Evolutionary conservation across 805 yeast species (phyloP).

Genomic region (Yamadazyma phyllophila): DNA sequence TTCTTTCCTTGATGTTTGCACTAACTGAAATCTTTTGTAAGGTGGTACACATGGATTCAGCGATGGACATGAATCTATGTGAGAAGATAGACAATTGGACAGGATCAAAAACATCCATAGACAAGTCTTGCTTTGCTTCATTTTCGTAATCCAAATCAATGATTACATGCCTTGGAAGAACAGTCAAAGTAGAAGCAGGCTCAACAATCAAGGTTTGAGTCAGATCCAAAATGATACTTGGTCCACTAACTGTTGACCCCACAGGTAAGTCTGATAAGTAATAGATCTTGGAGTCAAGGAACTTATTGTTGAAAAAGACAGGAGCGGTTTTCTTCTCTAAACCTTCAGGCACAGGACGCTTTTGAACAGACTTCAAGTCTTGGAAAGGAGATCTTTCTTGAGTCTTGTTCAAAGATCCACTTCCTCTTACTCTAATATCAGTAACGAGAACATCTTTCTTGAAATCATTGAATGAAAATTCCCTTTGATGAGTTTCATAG

Average conservation of each 20-base stretch:
- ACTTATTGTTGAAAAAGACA: conserved; percentile 57
- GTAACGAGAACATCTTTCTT: conserved; percentile 61
- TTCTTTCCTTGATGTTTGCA: conserved; percentile 78
- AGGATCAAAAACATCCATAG: conserved; percentile 50
- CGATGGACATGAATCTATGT: conserved; percentile 85
- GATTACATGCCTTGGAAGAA: conserved; percentile 62
- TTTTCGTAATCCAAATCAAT: conserved; percentile 30
- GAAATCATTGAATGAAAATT: conserved; percentile 65
- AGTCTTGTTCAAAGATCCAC: conserved; percentile 50
- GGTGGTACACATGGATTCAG: conserved; percentile 85
- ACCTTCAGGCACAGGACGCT: conserved; percentile 6
- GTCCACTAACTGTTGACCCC: conserved; percentile 62
- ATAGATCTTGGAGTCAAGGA: conserved; percentile 47
- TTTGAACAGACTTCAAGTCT: conserved; percentile 17
- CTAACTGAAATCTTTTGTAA: conserved; percentile 77
- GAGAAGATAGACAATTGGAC: conserved; percentile 73
- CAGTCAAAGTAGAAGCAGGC: conserved; percentile 55
- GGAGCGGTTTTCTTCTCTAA: conserved; percentile 6
- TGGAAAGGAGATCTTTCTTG: conserved; percentile 50
- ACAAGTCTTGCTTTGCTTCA: conserved; percentile 9
- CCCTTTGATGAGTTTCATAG: conserved; percentile 56
- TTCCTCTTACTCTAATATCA: conserved; percentile 71
- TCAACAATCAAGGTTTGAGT: conserved; percentile 79
- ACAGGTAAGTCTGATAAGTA: conserved; percentile 49
- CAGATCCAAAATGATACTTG: conserved; percentile 74